A percentile compares a stretch with the other conserved stretches of the same genome.
Conservation (phyloP, 2,329 filamentous ascomycete genomes). For the Bipolaris zeicola region DNA sequence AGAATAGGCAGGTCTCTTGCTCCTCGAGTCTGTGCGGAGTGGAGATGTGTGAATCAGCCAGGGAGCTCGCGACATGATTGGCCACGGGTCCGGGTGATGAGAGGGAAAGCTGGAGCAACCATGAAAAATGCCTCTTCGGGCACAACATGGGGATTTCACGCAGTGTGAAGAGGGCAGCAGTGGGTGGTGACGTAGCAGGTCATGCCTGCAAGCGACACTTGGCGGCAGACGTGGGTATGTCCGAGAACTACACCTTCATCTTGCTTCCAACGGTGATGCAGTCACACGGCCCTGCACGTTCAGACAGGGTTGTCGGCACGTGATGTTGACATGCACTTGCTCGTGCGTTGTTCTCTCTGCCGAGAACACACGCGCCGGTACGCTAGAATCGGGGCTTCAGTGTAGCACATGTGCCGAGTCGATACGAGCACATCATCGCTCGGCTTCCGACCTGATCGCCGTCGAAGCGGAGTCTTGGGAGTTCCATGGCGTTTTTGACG, state of each 20-base stretch:
- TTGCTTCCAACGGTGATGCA: background rate
- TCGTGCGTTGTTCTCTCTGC: background rate
- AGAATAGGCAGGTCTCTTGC: slow-evolving; percentile 6
- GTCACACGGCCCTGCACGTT: background rate
- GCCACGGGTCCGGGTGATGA: background rate
- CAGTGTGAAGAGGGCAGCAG: too few species aligned
- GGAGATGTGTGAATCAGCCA: slow-evolving; percentile 18
- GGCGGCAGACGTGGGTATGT: background rate
- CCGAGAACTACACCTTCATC: background rate
- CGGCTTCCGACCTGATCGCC: background rate
- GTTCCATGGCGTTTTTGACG: background rate
- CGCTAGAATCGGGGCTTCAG: slow-evolving; percentile 8
- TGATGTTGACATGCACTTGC: slow-evolving; percentile 8
- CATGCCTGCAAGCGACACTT: background rate
- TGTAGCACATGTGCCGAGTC: background rate
- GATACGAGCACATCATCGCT: background rate
- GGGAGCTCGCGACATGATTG: slow-evolving; percentile 10
- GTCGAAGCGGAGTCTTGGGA: background rate
- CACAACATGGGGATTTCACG: background rate
- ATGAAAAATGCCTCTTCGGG: background rate
- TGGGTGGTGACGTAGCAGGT: slow-evolving; percentile 3
- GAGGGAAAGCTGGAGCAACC: background rate
- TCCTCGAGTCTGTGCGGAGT: slow-evolving; percentile 12
- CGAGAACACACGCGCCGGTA: slow-evolving; percentile 1
- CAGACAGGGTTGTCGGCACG: background rate